These are phyloP conservation scores for Globomyces pollinis-pini DNA, from an alignment of 192 early-diverging fungal genomes.

Conservation along the genomic window DNA sequence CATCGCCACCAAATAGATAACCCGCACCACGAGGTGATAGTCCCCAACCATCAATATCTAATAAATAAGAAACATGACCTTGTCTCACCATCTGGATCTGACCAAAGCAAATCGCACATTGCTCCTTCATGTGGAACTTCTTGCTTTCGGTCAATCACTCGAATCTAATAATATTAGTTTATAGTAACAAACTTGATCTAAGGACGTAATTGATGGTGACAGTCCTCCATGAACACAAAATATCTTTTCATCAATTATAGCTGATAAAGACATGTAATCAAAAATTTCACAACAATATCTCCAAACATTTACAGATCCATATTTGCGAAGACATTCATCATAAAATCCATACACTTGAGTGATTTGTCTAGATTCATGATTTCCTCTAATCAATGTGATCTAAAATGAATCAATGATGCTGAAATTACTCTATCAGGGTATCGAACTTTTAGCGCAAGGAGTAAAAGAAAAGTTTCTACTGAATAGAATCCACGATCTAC, in stretches of 20 bases:
- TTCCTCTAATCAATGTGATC: conserved; percentile 94
- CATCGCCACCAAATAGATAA: conserved; percentile 93
- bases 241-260: conserved; percentile 92
- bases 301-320: conserved; percentile 98
- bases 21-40: conserved; percentile 93
- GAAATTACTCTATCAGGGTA: conserved; percentile 29
- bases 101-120: conserved; percentile 98
- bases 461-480: conserved; percentile 93
- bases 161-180: too few relatives aligned
- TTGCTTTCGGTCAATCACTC: conserved; percentile 54
- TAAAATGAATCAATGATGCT: not conserved
- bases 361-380: conserved; percentile 98
- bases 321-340: conserved; percentile 97
- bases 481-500: conserved; percentile 98
- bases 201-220: conserved; percentile 86
- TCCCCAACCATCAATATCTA: conserved; percentile 77
- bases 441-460: conserved; percentile 83
- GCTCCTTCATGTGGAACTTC: conserved; percentile 98
- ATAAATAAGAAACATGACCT: too few relatives aligned
- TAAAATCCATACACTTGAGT: conserved; percentile 99
- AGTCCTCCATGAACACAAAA: conserved; percentile 99
- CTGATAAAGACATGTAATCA: conserved; percentile 93
- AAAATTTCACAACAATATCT: conserved; percentile 96
- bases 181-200: too few relatives aligned
- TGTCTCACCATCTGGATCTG: conserved; percentile 88